Base-by-base conservation (phyloP, 75 land plant genomes). In the Pinus albicaulis region DNA sequence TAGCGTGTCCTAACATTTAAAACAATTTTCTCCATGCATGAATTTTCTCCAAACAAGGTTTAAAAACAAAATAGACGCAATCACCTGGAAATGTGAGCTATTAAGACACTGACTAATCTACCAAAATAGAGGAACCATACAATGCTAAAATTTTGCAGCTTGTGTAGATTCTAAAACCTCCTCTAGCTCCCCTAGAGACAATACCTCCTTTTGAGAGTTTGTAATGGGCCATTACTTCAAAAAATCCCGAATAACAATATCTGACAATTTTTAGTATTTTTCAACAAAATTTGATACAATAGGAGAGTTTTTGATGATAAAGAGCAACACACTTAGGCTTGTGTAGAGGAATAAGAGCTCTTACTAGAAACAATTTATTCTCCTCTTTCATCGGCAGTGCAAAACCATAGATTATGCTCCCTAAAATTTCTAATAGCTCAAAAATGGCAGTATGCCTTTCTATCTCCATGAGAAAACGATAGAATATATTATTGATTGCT, bases 221-320 rank as follows among this genome's bases (percentile, higher is more conserved):
- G 89, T 87, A 36, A 87, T 65, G 52, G 89, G 91, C 89, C 89
- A 89, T 64, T 89, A 89, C 77, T 84, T 89, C 52, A 89, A 60
- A 73, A 89, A 70, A 5, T 87, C 89, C 73, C 58, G 79, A 7
- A 89, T 84, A 28, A 87, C 91, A 5, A 78, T 69, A 36, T 83
- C 81, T 16, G 85, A 87, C 66, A 89, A 71, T 63, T 87, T 89
- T 13, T 82, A 82, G 16, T 89, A 89, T 75, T 89, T 89, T 56
- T 89, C 91, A 28, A 89, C 77, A 76, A 89, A 89, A 87, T 3
- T 75, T 84, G 16, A 87, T 74, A 66, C 91, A 89, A 68, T 74
- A 89, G 1, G 83, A 78, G 56, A 89, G 68, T 79, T 89, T 89
- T 38, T 86, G 89, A 64, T 88, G 84, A 74, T 89, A 89, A 41